Percentiles rank a stretch among this genome's conserved stretches.
Conservation (phyloP, 1,284 basidiomycete genomes). For the Pisolithus thermaeus region DNA sequence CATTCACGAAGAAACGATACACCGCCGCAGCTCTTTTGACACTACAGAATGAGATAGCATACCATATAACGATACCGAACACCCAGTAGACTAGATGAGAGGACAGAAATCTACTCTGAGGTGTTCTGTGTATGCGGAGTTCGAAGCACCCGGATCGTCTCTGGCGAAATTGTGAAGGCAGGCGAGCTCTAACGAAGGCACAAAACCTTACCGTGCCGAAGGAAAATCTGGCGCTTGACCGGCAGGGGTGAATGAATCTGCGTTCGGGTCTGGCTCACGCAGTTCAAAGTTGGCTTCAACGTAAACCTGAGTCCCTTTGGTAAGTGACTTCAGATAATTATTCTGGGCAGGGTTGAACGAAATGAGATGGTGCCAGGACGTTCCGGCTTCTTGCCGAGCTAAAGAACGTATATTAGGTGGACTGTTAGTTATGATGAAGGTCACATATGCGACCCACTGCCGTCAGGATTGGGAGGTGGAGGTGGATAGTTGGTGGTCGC, state of each 20-base stretch:
- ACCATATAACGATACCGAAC: not conserved
- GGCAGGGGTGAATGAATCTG: slow-evolving; percentile 57
- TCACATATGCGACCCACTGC: slow-evolving; percentile 39
- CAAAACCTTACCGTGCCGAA: slow-evolving; percentile 56
- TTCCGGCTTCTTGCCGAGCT: slow-evolving; percentile 50
- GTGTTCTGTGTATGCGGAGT: slow-evolving; percentile 15
- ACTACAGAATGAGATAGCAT: not conserved
- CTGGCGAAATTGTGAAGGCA: slow-evolving; percentile 14
- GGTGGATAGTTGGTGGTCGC: slow-evolving; percentile 60
- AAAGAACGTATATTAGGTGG: not conserved
- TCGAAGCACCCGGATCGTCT: slow-evolving; percentile 22
- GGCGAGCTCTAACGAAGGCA: slow-evolving; percentile 3
- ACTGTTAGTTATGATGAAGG: not conserved
- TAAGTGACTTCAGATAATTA: slow-evolving; percentile 56
- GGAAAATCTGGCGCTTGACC: slow-evolving; percentile 77
- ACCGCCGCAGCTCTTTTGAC: not conserved
- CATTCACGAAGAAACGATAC: not conserved
- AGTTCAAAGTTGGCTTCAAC: slow-evolving; percentile 73
- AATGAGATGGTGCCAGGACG: slow-evolving; percentile 71
- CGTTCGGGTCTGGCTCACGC: slow-evolving; percentile 57
- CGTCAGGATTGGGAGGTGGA: slow-evolving; percentile 52
- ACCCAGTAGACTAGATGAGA: not conserved
- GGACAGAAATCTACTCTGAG: slow-evolving; percentile 20
- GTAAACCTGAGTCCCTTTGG: slow-evolving; percentile 67
- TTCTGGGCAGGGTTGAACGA: slow-evolving; percentile 58